Evolutionary conservation across 2,329 filamentous ascomycete species (phyloP), one percentile per base, ranked within the genome.

Genomic region (Penicillium vulpinum): DNA sequence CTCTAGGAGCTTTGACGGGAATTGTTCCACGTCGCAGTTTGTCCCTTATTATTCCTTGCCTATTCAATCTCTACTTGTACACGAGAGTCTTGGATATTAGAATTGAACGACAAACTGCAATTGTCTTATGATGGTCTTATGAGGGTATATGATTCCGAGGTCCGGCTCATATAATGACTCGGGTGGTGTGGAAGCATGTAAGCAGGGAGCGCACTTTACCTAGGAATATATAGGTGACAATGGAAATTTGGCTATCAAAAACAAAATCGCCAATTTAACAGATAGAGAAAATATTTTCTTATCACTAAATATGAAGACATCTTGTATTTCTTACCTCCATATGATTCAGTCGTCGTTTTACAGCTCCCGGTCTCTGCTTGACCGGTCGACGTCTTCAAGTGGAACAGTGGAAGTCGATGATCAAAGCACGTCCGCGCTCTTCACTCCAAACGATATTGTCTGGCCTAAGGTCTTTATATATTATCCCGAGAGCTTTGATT

Each of bases 371-470:
- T 22, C 31, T 48, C 52, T 53, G 21, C 29, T 18, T n/a, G 40
- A 15, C 18, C 41, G 33, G 56, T 51, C 29, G 60, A 33, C n/a
- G 46, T 52, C 51, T 56, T 53, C 66, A 41, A 11, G 41, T 49
- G 39, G 44, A 62, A 3, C 56, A 51, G 51, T 67, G 62, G 51
- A 69, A 70, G 55, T 70, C 64, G 51, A 64, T 63, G 41, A 66
- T 62, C 28, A 67, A 51, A 13, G 59, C 59, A 31, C 61, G 62
- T 13, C 59, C 52, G 8, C 64, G 58, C 51, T 70, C 67, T 26
- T 51, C 13, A 56, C 62, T 65, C 67, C 64, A 70, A 28, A 70
- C 41, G 28, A 66, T 56, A 57, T 69, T 69, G 5, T 63, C 53
- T 13, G 18, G 56, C 18, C 63, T 46, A 15, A 67, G 56, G 36